Conservation (phyloP, 345 rosid species). For the Hibiscus syriacus region DNA sequence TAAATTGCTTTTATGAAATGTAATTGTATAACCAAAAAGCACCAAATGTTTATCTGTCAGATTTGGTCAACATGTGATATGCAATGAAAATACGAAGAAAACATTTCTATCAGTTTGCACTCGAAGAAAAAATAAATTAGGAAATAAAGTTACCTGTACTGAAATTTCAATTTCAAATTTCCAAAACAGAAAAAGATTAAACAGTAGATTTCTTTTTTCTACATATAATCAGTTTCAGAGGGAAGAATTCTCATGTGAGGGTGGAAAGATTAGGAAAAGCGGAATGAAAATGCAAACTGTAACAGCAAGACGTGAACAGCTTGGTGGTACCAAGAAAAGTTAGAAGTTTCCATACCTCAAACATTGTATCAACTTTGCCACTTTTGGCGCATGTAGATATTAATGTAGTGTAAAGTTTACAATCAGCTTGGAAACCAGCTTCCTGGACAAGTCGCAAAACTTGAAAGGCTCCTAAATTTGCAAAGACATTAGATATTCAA, state of each 20-base stretch:
- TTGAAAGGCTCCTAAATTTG: slow-evolving; percentile 59
- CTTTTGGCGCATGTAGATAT: slow-evolving; percentile 92
- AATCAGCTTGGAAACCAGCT: slow-evolving; percentile 64
- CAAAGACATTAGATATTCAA: slow-evolving; percentile 16
- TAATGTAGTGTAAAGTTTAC: slow-evolving; percentile 87
- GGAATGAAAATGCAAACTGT: neutral
- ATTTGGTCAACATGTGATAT: slow-evolving; percentile 4
- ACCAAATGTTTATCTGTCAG: neutral
- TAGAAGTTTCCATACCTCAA: slow-evolving; percentile 51
- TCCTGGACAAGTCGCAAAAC: slow-evolving; percentile 62
- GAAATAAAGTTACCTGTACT: neutral
- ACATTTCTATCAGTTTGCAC: neutral
- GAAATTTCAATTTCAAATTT: neutral
- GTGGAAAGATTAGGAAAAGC: neutral
- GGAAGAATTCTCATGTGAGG: neutral
- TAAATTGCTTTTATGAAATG: neutral
- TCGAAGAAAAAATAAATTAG: neutral
- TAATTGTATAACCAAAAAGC: neutral
- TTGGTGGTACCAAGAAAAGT: slow-evolving; percentile 4
- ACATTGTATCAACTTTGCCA: slow-evolving; percentile 94
- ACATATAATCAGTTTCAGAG: neutral
- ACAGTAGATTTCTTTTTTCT: neutral
- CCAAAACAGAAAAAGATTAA: neutral
- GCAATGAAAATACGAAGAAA: neutral
- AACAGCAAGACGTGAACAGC: neutral